Conservation (phyloP, 2,329 filamentous ascomycete species). For the Diaporthe capsici region DNA sequence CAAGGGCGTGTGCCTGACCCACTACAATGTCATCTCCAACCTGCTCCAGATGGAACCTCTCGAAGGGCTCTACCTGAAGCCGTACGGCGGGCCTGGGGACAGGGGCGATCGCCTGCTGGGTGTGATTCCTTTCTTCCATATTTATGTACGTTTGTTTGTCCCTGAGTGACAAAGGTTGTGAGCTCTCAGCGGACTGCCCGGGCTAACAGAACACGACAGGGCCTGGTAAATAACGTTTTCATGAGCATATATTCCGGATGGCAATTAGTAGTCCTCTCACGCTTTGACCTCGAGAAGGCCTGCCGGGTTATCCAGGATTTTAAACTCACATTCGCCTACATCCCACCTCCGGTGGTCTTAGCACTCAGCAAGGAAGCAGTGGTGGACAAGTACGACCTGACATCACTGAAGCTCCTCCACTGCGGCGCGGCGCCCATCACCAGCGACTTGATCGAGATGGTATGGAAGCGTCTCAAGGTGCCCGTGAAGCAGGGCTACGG, state of each 20-base stretch:
- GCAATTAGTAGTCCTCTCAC: constrained; percentile 78
- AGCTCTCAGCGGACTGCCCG: background rate
- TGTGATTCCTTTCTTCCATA: constrained; percentile 91
- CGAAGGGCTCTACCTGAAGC: constrained; percentile 69
- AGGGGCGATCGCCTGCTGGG: constrained; percentile 81
- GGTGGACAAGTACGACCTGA: constrained; percentile 85
- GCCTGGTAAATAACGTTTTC: constrained; percentile 81
- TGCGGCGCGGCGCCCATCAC: constrained; percentile 90
- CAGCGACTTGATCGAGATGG: constrained; percentile 80
- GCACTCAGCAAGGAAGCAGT: constrained; percentile 83
- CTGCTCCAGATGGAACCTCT: constrained; percentile 66
- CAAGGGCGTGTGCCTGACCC: constrained; percentile 91
- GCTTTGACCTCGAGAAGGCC: constrained; percentile 86
- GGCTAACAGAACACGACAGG: constrained; percentile 51
- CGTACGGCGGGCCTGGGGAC: constrained; percentile 71
- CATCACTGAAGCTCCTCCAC: constrained; percentile 85
- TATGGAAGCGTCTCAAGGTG: constrained; percentile 81
- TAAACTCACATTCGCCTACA: constrained; percentile 82
- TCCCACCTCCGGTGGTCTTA: constrained; percentile 88
- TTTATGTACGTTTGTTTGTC: constrained; percentile 74
- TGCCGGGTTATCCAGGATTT: constrained; percentile 83
- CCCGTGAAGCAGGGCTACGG: constrained; percentile 95
- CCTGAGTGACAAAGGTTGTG: background rate
- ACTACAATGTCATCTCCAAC: constrained; percentile 87
- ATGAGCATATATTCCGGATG: constrained; percentile 76